phyloP scores from a whole-genome alignment of 192 early-diverging fungal species.

The Chytriomyces hyalinus region DNA sequence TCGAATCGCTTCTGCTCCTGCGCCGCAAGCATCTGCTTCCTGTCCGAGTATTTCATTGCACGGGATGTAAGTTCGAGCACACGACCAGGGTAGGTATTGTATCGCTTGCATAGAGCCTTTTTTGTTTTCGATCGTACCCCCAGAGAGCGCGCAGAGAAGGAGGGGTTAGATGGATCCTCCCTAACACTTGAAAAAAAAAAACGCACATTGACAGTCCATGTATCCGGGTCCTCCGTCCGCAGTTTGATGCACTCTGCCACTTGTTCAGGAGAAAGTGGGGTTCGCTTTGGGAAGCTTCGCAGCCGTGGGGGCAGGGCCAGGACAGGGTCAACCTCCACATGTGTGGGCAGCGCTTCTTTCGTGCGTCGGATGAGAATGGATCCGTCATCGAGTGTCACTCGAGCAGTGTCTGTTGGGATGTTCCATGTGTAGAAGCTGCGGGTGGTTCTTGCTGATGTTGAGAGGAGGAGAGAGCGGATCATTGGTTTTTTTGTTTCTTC shows the following conservation, averaged over 20 bases:
- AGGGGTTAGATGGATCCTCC: neutral
- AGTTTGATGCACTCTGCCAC: conserved; percentile 35
- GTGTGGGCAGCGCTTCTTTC: neutral
- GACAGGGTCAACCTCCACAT: neutral
- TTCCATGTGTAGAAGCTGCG: conserved; percentile 55
- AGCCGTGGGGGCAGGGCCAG: conserved; percentile 38
- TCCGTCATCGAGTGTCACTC: conserved; percentile 52
- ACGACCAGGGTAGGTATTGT: conserved; percentile 31
- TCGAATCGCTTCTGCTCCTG: conserved; percentile 44
- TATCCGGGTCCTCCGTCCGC: conserved; percentile 40
- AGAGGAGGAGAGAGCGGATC: neutral
- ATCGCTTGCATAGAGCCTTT: conserved; percentile 21
- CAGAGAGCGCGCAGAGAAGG: neutral
- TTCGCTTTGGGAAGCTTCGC: conserved; percentile 23
- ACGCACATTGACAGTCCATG: conserved; percentile 39
- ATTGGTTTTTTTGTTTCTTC: too few relatives aligned
- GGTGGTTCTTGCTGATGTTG: neutral
- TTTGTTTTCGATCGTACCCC: neutral
- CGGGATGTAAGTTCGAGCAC: conserved; percentile 24
- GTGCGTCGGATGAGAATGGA: conserved; percentile 42
- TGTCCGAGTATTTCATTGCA: neutral
- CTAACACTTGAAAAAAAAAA: neutral
- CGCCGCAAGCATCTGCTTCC: conserved; percentile 37
- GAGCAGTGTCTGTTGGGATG: conserved; percentile 45
- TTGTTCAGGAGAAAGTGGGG: conserved; percentile 34